Base-by-base conservation (phyloP, 2,329 filamentous ascomycete genomes). In the Annulohypoxylon truncatum region DNA sequence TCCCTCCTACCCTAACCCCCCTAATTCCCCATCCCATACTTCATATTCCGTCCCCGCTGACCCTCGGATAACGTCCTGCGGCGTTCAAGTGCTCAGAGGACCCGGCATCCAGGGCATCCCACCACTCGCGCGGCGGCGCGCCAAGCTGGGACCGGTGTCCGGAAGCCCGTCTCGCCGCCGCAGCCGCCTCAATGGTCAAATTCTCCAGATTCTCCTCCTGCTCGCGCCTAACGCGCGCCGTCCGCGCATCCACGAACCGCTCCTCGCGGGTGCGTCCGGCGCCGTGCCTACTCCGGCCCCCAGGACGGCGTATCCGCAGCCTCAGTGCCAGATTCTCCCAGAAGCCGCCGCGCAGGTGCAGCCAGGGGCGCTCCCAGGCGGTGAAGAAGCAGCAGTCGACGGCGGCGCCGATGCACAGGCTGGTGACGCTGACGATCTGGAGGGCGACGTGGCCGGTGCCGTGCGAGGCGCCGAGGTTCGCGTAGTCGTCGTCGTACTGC, bases 311-410 rank as follows among this genome's bases (percentile, higher is more conserved):
- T 8, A 72, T 48, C 0, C 70, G 64, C 46, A 79, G 47, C 53
- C 71, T 59, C 57, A 69, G 57, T 22, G 61, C 71, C 44, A 80
- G 59, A 6, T 68, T 59, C 31, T 70, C 73, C 75, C 77, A 78
- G 62, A 79, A 78, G 2, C 75, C 74, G 58, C 72, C 75, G 10
- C 67, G 74, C 51, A 87, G 84, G 61, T 89, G 82, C 46, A 81
- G 80, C 91, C 91, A 94, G 0, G 92, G 92, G 74, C 87, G 88
- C 76, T 95, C 92, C 46, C 90, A 85, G 28, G 86, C 80, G 28
- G 84, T 85, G 77, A 94, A 94, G 20, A 94, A 83, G 59, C 85
- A 77, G 65, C 89, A 88, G 74, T 94, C 90, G 1, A 89, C 87
- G 1, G 87, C 82, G 2, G 91, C 91, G 77, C 93, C 90, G 33